Evolutionary conservation across 441 rosid genomes (phyloP), one percentile per base, ranked within the genome.

Genomic region (Bruguiera hainesii): DNA sequence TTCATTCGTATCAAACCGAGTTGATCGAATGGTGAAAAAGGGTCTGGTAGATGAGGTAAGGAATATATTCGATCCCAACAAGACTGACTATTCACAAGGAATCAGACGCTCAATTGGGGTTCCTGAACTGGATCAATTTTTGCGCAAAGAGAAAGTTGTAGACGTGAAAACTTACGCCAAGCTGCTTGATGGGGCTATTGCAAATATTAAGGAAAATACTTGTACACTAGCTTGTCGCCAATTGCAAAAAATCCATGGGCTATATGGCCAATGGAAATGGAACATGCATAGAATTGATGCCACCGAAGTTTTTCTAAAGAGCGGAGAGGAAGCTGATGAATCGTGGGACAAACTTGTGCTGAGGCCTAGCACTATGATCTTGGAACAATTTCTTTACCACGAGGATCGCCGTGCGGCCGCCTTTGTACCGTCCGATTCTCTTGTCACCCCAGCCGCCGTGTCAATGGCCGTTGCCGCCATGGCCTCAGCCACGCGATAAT

Each of bases 241-340:
- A 8, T 28, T 73, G 26, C 83, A 81, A n/a, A 93, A 93, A 71
- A 85, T 93, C 49, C 71, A 62, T 23, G 70, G 80, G 46, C 88
- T 93, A 5, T 68, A 74, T 46, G 69, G 66, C 67, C 73, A 65
- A 13, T 78, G 92, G 92, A 77, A 59, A 6, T 76, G 93, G 92
- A 84, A 74, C 2, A 88, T 90, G 86, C 90, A 89, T 73, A 83
- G 85, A 0, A 61, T 90, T 7, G 92, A 93, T 39, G 98, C 96
- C 60, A 86, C 96, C 0, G 89, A 86, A 56, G 92, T 82, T 28
- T 88, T 93, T 61, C 65, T 75, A 31, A 79, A 74, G 60, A 73
- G 72, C 3, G 87, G 87, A n/a, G 73, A 71, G 25, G 85, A 86
- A 7, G 86, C 87, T 0, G 84, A 93, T 3, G 81, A 84, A 65